These are phyloP conservation scores for Aegle marmelos DNA, from an alignment of 345 rosid genomes.

Conservation along the genomic window DNA sequence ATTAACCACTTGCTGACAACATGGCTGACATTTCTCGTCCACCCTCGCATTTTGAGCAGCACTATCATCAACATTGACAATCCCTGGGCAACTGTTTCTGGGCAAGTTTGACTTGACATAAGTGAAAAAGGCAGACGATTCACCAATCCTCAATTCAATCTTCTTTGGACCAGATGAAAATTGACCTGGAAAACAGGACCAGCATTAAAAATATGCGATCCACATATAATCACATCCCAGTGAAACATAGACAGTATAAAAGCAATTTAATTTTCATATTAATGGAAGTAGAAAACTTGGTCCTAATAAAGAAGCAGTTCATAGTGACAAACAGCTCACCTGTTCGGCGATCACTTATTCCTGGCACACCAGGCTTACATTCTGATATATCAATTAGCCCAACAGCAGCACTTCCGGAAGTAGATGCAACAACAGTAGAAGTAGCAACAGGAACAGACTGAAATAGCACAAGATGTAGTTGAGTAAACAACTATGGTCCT, in stretches of 20 bases:
- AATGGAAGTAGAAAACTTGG: constrained; percentile 3
- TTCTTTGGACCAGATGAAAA: constrained; percentile 70
- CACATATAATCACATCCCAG: background rate
- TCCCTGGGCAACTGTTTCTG: constrained; percentile 28
- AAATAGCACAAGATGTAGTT: constrained; percentile 6
- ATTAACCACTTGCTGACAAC: constrained; percentile 29
- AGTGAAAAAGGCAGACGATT: constrained; percentile 93
- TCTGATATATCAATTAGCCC: constrained; percentile 36
- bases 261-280: background rate
- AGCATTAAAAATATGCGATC: background rate
- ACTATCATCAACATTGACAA: constrained; percentile 23
- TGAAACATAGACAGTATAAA: background rate
- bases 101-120: constrained; percentile 66
- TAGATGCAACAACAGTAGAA: constrained; percentile 4
- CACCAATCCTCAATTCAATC: constrained; percentile 73
- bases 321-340: constrained; percentile 41
- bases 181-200: constrained; percentile 49
- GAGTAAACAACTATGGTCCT: background rate
- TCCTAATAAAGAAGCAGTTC: constrained; percentile 3
- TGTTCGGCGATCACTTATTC: constrained; percentile 54
- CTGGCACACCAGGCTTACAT: constrained; percentile 50
- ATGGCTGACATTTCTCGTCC: constrained; percentile 34
- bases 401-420: constrained; percentile 13
- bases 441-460: constrained; percentile 28
- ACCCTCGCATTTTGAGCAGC: constrained; percentile 22